Percentiles rank a stretch among this genome's conserved stretches.
Conservation (phyloP, 495 filamentous ascomycete species). For the Tuber indicum region DNA sequence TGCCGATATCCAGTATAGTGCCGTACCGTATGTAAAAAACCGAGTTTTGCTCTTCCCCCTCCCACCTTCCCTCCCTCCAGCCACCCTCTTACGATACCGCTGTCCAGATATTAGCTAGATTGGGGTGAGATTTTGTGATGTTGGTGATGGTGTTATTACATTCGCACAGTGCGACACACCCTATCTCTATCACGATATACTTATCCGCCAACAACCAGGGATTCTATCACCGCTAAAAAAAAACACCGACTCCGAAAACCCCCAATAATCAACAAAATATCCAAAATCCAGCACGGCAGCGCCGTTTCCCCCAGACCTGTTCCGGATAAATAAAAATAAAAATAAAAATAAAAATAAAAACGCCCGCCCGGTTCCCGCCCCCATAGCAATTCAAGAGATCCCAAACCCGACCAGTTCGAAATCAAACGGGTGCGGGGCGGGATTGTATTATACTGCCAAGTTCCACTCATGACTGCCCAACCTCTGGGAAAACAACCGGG, state of each 20-base stretch:
- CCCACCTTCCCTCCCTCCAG: not conserved
- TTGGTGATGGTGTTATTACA: not conserved
- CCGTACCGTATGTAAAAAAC: not conserved
- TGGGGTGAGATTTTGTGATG: not conserved
- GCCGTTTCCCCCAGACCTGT: not conserved
- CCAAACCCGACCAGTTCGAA: not conserved
- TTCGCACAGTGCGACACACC: not conserved
- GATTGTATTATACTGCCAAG: not conserved
- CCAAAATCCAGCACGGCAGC: not conserved
- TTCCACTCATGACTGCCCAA: too few relatives aligned
- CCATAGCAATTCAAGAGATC: not conserved
- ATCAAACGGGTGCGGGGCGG: not conserved
- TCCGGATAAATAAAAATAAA: not conserved
- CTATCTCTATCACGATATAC: not conserved
- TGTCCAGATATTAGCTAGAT: not conserved
- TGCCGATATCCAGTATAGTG: not conserved
- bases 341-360: not conserved
- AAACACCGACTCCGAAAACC: too few relatives aligned
- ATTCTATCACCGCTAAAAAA: too few relatives aligned
- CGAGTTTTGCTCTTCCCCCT: not conserved
- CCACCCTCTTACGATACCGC: too few relatives aligned
- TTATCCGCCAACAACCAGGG: not conserved
- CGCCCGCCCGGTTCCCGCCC: not conserved
- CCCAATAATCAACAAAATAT: not conserved
- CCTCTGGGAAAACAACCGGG: too few relatives aligned